Base-by-base conservation (phyloP, 2,329 filamentous ascomycete species). In the Pseudogymnoascus sp. region DNA sequence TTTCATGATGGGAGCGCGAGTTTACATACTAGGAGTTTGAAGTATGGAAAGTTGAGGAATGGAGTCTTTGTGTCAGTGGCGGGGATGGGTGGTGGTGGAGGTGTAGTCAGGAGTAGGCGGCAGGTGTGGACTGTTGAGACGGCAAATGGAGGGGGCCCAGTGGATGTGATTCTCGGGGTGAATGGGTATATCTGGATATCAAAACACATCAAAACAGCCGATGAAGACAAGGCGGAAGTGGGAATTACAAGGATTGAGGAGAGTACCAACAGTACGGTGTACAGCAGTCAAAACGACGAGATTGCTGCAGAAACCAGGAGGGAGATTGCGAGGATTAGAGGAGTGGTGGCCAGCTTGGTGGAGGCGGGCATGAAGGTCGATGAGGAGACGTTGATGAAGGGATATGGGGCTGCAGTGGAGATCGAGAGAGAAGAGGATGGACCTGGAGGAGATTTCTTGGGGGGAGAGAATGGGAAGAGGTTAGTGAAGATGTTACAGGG, bases 101-200 rank as follows among this genome's bases (percentile, higher is more conserved):
- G 92, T 47, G 92, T 97, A 1, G 91, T 96, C 31, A 80, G 94
- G 61, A 85, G 87, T 23, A 84, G 93, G 69, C 80, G 92, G 63
- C 94, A 99, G 77, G 88, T 94, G 42, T 96, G 94, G 83, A 94
- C 91, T 0, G 79, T 96, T 69, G 84, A 88, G 65, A 77, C 81
- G 35, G 70, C 76, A 64, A 75, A 79, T 66, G 79, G 82, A 35
- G 81, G 82, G 35, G 81, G 84, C 61, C 87, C 86, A 66, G 84
- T 99, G 28, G 91, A 97, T 72, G 85, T 97, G 6, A 83, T 96
- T 61, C 80, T 99, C 0, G 94, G 94, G 2, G 94, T 99, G 40
- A 99, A 99, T 71, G 94, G 94, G 0, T 97, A 95, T 73, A 92
- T 97, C 64, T 99, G 91, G 89, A 92, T 97, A 71, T 87, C 88